Percentiles rank a stretch among this genome's conserved stretches.
These are phyloP conservation scores for Schizothecium vesticola DNA, from an alignment of 495 filamentous ascomycete genomes.

Conservation along the genomic window DNA sequence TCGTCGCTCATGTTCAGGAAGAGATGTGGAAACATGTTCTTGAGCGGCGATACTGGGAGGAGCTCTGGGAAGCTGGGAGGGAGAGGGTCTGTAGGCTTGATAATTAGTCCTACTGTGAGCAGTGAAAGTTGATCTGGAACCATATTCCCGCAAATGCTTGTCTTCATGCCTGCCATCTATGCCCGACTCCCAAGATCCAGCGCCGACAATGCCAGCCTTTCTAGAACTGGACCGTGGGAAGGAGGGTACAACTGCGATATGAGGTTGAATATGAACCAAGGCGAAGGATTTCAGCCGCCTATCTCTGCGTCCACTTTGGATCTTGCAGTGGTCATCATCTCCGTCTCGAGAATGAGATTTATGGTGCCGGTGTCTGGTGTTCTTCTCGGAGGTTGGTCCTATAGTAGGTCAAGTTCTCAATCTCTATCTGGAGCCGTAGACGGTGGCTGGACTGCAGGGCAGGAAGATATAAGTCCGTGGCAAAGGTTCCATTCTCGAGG, in stretches of 20 bases:
- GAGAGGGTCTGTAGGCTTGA: not conserved
- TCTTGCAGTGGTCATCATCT: not conserved
- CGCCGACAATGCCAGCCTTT: not conserved
- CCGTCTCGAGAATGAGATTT: not conserved
- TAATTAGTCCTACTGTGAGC: not conserved
- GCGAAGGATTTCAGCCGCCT: not conserved
- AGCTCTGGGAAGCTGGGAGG: too few relatives aligned
- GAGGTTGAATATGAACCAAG: not conserved
- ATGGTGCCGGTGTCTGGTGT: not conserved
- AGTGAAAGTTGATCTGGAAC: not conserved
- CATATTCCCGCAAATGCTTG: not conserved
- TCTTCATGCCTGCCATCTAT: not conserved
- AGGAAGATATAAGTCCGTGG: not conserved
- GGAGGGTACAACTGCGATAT: not conserved
- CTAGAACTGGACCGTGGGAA: not conserved
- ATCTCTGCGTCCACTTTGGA: not conserved
- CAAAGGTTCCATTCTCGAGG: not conserved
- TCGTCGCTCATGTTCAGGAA: not conserved
- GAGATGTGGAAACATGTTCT: not conserved
- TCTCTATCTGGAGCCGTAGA: not conserved
- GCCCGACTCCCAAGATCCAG: not conserved
- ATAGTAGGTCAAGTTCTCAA: not conserved
- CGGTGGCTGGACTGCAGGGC: not conserved
- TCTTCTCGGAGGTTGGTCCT: not conserved
- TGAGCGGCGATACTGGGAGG: not conserved